Evolutionary conservation across 139 green algal genomes (phyloP).

Genomic region (Volvox africanus): DNA sequence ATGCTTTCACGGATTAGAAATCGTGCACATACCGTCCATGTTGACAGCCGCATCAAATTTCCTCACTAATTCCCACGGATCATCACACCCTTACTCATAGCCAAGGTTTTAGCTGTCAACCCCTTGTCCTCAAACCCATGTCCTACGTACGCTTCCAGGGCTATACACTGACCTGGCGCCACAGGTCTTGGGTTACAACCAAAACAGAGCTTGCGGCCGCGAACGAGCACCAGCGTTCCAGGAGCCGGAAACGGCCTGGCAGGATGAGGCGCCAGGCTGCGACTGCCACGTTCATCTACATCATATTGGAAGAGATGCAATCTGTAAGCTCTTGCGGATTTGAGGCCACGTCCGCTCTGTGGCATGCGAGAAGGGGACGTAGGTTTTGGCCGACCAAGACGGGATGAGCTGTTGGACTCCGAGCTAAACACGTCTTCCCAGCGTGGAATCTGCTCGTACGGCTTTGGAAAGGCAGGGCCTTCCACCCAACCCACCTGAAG

Average conservation of each 20-base stretch:
- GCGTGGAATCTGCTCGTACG: neutral
- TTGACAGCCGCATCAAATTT: too few relatives aligned
- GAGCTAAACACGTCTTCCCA: neutral
- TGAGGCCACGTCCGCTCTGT: neutral
- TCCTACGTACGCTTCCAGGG: too few relatives aligned
- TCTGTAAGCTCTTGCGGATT: neutral
- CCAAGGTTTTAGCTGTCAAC: too few relatives aligned
- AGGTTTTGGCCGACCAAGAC: neutral
- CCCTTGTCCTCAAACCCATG: too few relatives aligned
- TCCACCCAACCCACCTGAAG: constrained; percentile 15
- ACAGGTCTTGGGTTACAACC: constrained; percentile 81
- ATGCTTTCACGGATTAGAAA: too few relatives aligned
- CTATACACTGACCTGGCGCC: constrained; percentile 68
- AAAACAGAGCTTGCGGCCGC: constrained; percentile 20
- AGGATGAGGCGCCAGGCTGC: constrained; percentile 72
- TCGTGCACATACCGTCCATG: too few relatives aligned
- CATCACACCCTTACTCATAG: too few relatives aligned
- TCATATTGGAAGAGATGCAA: neutral
- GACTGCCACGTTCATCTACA: constrained; percentile 63
- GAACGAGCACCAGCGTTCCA: constrained; percentile 75
- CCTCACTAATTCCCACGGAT: too few relatives aligned
- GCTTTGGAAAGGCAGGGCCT: neutral
- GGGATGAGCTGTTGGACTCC: neutral
- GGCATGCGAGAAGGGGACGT: neutral
- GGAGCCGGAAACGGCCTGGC: constrained; percentile 74